Percentiles rank a stretch among this genome's conserved stretches.
Conservation (phyloP, 2,329 filamentous ascomycete genomes). For the Fusarium hainanense region DNA sequence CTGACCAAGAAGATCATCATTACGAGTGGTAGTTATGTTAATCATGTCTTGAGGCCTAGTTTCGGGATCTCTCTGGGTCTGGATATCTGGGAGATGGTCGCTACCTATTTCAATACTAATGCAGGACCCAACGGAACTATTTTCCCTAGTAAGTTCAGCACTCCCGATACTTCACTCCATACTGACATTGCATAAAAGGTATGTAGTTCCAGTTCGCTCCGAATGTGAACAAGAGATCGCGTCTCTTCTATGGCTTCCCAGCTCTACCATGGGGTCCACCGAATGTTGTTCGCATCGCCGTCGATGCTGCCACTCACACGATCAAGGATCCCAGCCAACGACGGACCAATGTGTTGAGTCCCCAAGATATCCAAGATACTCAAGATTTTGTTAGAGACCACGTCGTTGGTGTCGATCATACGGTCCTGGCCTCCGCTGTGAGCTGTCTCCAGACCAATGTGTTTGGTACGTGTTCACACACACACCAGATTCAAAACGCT, state of each 20-base stretch:
- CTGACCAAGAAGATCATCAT: slow-evolving; percentile 24
- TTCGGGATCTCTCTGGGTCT: slow-evolving; percentile 23
- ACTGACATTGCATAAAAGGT: background rate
- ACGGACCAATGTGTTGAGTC: background rate
- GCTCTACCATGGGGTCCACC: slow-evolving; percentile 27
- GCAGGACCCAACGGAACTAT: slow-evolving; percentile 32
- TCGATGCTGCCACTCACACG: slow-evolving; percentile 22
- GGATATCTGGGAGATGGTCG: slow-evolving; percentile 37
- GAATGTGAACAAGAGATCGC: slow-evolving; percentile 6
- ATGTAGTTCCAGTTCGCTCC: slow-evolving; percentile 34
- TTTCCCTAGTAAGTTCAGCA: slow-evolving; percentile 12
- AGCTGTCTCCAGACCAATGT: slow-evolving; percentile 31
- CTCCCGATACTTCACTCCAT: accelerated
- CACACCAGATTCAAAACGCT: accelerated
- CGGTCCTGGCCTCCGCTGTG: slow-evolving; percentile 17
- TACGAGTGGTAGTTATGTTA: slow-evolving; percentile 19
- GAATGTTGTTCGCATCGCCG: slow-evolving; percentile 27
- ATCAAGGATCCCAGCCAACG: slow-evolving; percentile 21
- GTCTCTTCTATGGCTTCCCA: slow-evolving; percentile 31
- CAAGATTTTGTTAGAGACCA: slow-evolving; percentile 28
- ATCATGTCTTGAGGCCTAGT: slow-evolving; percentile 24
- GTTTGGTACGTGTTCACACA: background rate
- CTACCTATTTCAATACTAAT: slow-evolving; percentile 29
- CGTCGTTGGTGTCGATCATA: slow-evolving; percentile 20
- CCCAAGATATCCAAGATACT: slow-evolving; percentile 13